phyloP scores from a whole-genome alignment of 805 yeast species.

The Saccharomycopsis microspora region DNA sequence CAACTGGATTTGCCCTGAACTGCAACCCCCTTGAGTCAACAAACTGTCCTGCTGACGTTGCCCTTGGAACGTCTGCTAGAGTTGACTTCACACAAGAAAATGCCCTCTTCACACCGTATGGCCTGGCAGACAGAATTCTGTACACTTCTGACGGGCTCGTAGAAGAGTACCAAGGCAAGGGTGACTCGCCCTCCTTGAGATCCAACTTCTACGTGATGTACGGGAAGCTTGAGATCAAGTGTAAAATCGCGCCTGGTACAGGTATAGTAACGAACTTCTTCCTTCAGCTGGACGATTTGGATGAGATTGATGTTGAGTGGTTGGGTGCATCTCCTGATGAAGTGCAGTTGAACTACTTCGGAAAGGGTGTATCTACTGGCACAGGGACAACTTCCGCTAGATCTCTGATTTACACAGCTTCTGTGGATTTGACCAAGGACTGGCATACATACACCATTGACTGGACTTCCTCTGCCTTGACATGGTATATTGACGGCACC shows the following conservation, averaged over 20 bases:
- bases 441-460: slow-evolving; percentile 57
- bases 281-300: slow-evolving; percentile 54
- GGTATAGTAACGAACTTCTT: slow-evolving; percentile 58
- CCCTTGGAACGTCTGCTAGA: slow-evolving; percentile 37
- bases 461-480: slow-evolving; percentile 42
- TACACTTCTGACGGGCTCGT: slow-evolving; percentile 45
- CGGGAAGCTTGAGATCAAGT: slow-evolving; percentile 50
- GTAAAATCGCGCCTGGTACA: slow-evolving; percentile 48
- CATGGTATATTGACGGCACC: slow-evolving; percentile 51
- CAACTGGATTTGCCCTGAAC: slow-evolving; percentile 7
- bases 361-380: slow-evolving; percentile 43
- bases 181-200: slow-evolving; percentile 51
- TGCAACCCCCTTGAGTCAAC: slow-evolving; percentile 26
- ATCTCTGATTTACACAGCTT: slow-evolving; percentile 39
- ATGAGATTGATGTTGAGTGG: slow-evolving; percentile 66
- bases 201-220: slow-evolving; percentile 63
- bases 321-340: slow-evolving; percentile 51
- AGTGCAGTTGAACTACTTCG: slow-evolving; percentile 45
- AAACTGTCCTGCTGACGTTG: slow-evolving; percentile 30
- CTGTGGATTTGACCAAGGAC: slow-evolving; percentile 19
- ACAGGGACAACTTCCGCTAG: slow-evolving; percentile 42
- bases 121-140: slow-evolving; percentile 29
- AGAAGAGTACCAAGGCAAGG: slow-evolving; percentile 42
- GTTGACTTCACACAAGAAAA: slow-evolving; percentile 29
- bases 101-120: slow-evolving; percentile 19